These are phyloP conservation scores for Penicillium soppii DNA, from an alignment of 495 filamentous ascomycete genomes.

Conservation along the genomic window DNA sequence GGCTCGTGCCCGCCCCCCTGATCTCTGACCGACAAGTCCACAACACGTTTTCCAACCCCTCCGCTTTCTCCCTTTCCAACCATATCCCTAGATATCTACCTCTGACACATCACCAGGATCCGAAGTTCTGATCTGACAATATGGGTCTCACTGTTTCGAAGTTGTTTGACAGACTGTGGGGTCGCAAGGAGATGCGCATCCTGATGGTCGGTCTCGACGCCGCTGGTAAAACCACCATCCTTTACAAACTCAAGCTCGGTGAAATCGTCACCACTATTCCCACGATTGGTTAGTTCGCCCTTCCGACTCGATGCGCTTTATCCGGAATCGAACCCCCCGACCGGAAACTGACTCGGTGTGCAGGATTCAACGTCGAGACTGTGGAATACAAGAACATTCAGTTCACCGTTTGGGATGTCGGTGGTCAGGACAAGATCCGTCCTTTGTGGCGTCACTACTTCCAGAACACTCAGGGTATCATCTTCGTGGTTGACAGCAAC, in stretches of 20 bases:
- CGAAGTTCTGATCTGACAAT: constrained; percentile 50
- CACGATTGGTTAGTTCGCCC: constrained; percentile 83
- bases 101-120: constrained; percentile 20
- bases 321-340: not conserved
- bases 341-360: constrained; percentile 3
- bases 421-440: constrained; percentile 99
- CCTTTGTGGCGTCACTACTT: constrained; percentile 99
- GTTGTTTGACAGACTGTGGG: constrained; percentile 92
- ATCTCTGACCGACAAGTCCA: constrained; percentile 27
- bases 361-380: constrained; percentile 99
- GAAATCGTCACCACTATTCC: constrained; percentile 99
- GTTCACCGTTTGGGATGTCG: constrained; percentile 99
- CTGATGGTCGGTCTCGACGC: constrained; percentile 99
- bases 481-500: constrained; percentile 99
- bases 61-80: constrained; percentile 11
- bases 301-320: constrained; percentile 10
- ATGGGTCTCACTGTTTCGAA: constrained; percentile 96
- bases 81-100: constrained; percentile 20
- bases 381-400: constrained; percentile 99
- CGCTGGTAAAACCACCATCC: constrained; percentile 99
- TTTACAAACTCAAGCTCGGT: constrained; percentile 99
- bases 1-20: constrained; percentile 14
- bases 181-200: constrained; percentile 99
- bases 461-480: constrained; percentile 99
- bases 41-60: constrained; percentile 29